Evolutionary conservation across 2,329 filamentous ascomycete genomes (phyloP).

Genomic region (Colletotrichum higginsianum): DNA sequence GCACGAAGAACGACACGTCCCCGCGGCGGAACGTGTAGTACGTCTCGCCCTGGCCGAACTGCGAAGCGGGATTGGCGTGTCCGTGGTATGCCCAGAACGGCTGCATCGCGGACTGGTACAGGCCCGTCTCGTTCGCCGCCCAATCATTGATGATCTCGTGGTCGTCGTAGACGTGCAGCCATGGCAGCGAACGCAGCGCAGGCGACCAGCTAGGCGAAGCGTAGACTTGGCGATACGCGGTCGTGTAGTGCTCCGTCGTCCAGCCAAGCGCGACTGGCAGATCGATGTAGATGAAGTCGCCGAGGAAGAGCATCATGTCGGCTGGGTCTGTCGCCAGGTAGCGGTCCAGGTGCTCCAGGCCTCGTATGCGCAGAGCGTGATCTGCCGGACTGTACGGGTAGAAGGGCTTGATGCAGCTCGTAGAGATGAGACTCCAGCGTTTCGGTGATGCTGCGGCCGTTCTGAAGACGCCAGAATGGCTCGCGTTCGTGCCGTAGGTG

Average conservation of each 20-base stretch:
- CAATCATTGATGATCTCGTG: constrained; percentile 82
- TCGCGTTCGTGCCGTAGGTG: constrained; percentile 73
- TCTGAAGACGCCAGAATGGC: constrained; percentile 73
- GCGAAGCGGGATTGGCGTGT: constrained; percentile 71
- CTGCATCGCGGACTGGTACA: constrained; percentile 74
- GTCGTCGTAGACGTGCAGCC: constrained; percentile 80
- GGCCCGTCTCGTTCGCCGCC: constrained; percentile 73
- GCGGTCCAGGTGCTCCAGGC: constrained; percentile 62
- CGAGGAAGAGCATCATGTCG: constrained; percentile 69
- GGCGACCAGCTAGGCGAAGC: constrained; percentile 74
- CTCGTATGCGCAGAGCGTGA: constrained; percentile 73
- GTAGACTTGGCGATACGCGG: constrained; percentile 74
- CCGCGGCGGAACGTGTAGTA: constrained; percentile 78
- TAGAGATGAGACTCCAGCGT: constrained; percentile 70
- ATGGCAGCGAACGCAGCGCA: constrained; percentile 65
- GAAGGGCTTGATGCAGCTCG: constrained; percentile 78
- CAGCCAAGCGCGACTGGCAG: constrained; percentile 55
- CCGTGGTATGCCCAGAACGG: constrained; percentile 77
- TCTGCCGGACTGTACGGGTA: constrained; percentile 75
- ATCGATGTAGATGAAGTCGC: constrained; percentile 75
- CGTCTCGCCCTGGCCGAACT: constrained; percentile 61
- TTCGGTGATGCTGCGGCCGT: constrained; percentile 64
- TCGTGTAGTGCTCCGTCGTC: constrained; percentile 41
- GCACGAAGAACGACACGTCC: constrained; percentile 76
- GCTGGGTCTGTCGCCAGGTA: constrained; percentile 25